Percentiles rank a stretch among this genome's conserved stretches.
These are phyloP conservation scores for Wickerhamomyces chambardii DNA, from an alignment of 805 yeast species.

Conservation along the genomic window DNA sequence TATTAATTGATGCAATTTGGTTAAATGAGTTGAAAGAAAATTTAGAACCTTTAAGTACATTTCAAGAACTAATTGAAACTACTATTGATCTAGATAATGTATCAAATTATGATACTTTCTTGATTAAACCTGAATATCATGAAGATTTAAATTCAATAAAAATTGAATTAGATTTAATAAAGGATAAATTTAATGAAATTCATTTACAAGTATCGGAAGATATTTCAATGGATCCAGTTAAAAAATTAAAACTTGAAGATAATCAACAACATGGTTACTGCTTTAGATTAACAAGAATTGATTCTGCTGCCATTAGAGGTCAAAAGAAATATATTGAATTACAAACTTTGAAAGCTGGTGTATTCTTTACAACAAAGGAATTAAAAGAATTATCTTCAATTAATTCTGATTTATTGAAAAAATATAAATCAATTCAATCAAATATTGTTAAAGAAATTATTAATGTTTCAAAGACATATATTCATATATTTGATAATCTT, in stretches of 20 bases:
- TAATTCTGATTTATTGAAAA: conserved; percentile 47
- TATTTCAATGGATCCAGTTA: conserved; percentile 73
- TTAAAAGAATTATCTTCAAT: conserved; percentile 53
- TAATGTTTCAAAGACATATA: conserved; percentile 70
- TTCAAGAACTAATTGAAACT: conserved; percentile 83
- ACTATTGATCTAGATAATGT: conserved; percentile 83
- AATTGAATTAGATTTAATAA: conserved; percentile 43
- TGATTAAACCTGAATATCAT: conserved; percentile 86
- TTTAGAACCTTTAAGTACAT: conserved; percentile 46
- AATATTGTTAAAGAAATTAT: conserved; percentile 79
- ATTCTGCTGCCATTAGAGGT: conserved; percentile 70
- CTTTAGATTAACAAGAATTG: conserved; percentile 84
- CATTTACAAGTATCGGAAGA: conserved; percentile 67
- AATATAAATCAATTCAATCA: conserved; percentile 69
- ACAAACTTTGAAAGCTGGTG: conserved; percentile 93
- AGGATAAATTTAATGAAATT: conserved; percentile 43
- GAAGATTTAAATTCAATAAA: conserved; percentile 59
- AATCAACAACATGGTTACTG: conserved; percentile 93
- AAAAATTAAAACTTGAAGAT: conserved; percentile 82
- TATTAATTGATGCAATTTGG: conserved; percentile 45
- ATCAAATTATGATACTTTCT: conserved; percentile 65
- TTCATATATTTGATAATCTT: conserved; percentile 66
- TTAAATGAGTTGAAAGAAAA: conserved; percentile 41
- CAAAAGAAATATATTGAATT: conserved; percentile 58
- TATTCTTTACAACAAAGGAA: conserved; percentile 72